Conservation (phyloP, 495 filamentous ascomycete species). For the Aspergillus avenaceus region DNA sequence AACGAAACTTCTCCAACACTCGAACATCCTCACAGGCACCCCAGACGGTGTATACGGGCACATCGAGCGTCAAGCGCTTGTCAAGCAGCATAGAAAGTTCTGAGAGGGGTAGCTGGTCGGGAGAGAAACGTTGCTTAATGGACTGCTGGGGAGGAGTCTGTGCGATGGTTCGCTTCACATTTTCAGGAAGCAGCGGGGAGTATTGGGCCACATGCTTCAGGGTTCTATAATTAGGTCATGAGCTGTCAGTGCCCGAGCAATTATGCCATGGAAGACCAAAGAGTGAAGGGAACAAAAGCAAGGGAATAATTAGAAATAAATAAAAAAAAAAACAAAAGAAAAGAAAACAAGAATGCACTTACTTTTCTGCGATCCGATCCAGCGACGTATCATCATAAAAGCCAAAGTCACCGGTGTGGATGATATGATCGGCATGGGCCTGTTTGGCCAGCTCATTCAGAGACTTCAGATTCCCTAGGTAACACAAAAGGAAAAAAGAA, state of each 20-base stretch:
- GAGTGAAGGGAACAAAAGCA: too few species aligned
- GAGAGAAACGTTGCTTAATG: constrained; percentile 77
- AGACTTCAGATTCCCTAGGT: constrained; percentile 84
- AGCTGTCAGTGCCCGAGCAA: constrained; percentile 12
- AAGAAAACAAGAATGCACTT: too few species aligned
- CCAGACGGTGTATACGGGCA: constrained; percentile 99
- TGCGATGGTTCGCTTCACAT: constrained; percentile 81
- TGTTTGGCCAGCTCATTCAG: constrained; percentile 93
- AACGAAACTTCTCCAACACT: constrained; percentile 96
- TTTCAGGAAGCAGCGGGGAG: constrained; percentile 85
- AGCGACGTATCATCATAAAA: constrained; percentile 97
- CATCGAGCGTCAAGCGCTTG: constrained; percentile 81
- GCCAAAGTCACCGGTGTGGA: constrained; percentile 98
- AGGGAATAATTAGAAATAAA: too few species aligned
- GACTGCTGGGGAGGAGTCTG: constrained; percentile 54
- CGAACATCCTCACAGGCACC: constrained; percentile 98
- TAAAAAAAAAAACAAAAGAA: too few species aligned
- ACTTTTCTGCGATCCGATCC: constrained; percentile 99
- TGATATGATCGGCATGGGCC: constrained; percentile 90
- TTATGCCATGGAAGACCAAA: too few species aligned
- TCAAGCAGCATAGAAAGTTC: constrained; percentile 90
- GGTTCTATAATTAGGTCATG: constrained; percentile 56
- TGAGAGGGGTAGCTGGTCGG: constrained; percentile 85
- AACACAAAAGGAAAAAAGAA: constrained; percentile 18
- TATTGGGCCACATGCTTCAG: constrained; percentile 98